Conservation (phyloP, 2,329 filamentous ascomycete species). For the Apiospora arundinis region DNA sequence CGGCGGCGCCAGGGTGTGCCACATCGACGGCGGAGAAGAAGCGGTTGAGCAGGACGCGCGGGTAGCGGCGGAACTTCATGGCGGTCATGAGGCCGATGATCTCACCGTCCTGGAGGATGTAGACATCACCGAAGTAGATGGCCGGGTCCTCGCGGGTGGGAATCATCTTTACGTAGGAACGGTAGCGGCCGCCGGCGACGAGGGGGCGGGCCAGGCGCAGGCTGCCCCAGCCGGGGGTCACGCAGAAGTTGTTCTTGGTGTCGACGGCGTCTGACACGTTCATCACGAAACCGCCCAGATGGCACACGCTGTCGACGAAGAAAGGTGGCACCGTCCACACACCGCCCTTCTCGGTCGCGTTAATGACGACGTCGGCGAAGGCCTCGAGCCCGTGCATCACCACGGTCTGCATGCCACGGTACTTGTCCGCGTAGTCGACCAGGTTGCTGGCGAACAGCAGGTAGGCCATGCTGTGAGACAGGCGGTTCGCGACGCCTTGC, state of each 20-base stretch:
- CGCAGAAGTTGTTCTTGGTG: constrained; percentile 41
- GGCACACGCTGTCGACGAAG: constrained; percentile 60
- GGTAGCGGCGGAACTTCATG: constrained; percentile 46
- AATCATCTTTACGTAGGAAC: constrained; percentile 47
- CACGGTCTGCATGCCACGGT: constrained; percentile 60
- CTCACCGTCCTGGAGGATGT: constrained; percentile 40
- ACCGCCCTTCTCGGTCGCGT: constrained; percentile 47
- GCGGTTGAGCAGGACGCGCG: constrained; percentile 43
- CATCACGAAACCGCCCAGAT: constrained; percentile 62
- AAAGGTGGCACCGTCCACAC: constrained; percentile 58
- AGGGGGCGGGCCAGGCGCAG: constrained; percentile 41
- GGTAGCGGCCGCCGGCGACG: constrained; percentile 39
- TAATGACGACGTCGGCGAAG: constrained; percentile 53
- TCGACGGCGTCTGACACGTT: constrained; percentile 59
- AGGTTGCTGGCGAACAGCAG: constrained; percentile 63
- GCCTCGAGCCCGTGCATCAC: constrained; percentile 56
- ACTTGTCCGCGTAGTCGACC: constrained; percentile 57
- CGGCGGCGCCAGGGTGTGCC: background rate
- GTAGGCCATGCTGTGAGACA: constrained; percentile 75
- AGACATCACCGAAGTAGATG: constrained; percentile 44
- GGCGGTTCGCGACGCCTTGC: constrained; percentile 68
- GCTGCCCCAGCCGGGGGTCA: constrained; percentile 47
- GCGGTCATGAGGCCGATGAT: constrained; percentile 42
- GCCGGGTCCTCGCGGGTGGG: constrained; percentile 35
- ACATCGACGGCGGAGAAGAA: constrained; percentile 48